Percentiles rank a stretch among this genome's conserved stretches.
Conservation (phyloP, 257 asterid genomes). For the Solanum bulbocastanum region DNA sequence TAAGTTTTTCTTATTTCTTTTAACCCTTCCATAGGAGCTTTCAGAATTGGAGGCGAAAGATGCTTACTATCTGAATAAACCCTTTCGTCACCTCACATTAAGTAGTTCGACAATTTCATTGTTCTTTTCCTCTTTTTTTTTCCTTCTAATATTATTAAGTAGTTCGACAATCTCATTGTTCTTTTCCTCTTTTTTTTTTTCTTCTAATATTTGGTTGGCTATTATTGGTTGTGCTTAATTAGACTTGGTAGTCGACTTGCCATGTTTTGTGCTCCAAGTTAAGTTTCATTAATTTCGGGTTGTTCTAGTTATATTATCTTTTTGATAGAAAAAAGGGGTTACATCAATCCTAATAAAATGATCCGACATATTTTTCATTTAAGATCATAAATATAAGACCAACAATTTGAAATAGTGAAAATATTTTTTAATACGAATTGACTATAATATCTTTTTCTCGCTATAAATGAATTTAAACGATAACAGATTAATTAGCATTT, state of each 20-base stretch:
- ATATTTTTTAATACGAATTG: neutral
- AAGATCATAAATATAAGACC: no score
- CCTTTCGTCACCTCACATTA: neutral
- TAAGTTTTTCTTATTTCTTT: no score
- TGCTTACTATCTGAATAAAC: no score
- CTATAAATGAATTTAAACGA: neutral
- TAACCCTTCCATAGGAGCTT: neutral
- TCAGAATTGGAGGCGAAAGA: no score
- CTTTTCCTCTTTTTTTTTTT: neutral
- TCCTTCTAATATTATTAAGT: no score
- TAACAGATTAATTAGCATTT: neutral
- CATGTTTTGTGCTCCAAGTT: neutral
- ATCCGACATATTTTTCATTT: neutral
- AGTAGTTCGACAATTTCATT: neutral
- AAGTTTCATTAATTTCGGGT: neutral
- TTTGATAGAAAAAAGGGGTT: neutral
- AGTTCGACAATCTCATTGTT: neutral
- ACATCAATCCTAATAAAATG: neutral
- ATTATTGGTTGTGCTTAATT: neutral
- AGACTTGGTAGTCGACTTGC: neutral
- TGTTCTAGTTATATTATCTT: neutral
- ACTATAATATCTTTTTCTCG: neutral
- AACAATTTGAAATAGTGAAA: no score
- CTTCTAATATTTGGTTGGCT: neutral
- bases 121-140: neutral